phyloP scores from a whole-genome alignment of 176 grass and related monocot species.

The Avena insularis region DNA sequence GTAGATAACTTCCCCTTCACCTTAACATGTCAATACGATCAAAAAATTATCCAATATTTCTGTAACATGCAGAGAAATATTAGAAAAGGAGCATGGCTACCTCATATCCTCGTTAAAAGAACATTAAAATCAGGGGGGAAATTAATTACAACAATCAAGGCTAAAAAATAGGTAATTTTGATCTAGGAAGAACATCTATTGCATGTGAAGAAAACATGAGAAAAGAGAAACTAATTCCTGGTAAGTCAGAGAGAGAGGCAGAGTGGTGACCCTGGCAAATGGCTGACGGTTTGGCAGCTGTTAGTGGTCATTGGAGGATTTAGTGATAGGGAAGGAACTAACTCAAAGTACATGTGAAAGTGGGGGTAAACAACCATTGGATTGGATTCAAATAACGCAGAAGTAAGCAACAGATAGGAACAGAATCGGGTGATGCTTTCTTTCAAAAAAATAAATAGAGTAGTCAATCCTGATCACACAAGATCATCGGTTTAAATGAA shows the following conservation, averaged over 20 bases:
- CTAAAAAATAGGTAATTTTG: background rate
- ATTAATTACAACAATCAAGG: slow-evolving; percentile 1
- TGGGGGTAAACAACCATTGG: background rate
- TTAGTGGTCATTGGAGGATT: background rate
- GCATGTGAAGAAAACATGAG: background rate
- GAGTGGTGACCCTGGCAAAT: background rate
- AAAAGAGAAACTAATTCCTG: slow-evolving; percentile 5
- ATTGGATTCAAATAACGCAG: background rate
- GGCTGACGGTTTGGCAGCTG: background rate
- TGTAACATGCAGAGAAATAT: slow-evolving; percentile 34
- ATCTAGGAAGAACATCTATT: background rate
- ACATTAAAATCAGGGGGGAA: background rate
- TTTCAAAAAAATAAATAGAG: background rate
- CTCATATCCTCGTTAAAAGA: slow-evolving; percentile 8
- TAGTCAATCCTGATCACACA: background rate
- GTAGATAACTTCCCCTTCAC: slow-evolving; percentile 16
- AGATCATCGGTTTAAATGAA: slow-evolving; percentile 19
- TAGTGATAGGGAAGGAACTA: background rate
- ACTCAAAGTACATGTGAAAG: background rate
- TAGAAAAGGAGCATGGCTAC: slow-evolving; percentile 21
- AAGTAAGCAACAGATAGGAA: slow-evolving; percentile 2
- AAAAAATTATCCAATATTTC: slow-evolving; percentile 15
- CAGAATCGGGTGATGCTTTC: background rate
- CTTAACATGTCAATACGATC: slow-evolving; percentile 8
- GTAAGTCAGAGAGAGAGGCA: background rate